Conservation (phyloP, 179 eudicot species). For the Nepenthes alata region DNA sequence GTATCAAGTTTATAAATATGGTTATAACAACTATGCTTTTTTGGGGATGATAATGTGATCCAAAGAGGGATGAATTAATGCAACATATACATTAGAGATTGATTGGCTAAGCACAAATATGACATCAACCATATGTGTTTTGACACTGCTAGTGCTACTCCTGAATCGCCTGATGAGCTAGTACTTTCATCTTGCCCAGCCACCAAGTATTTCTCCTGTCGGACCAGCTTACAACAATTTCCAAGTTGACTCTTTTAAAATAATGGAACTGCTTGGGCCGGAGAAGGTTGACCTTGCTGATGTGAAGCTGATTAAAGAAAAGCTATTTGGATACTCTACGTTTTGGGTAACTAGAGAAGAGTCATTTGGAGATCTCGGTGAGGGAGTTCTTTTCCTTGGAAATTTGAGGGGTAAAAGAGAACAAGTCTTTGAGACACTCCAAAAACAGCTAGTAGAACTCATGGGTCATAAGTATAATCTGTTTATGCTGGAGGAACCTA, state of each 20-base stretch:
- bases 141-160: neutral
- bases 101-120: neutral
- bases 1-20: too few relatives aligned
- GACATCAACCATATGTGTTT: neutral
- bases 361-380: constrained; percentile 94
- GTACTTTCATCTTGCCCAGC: constrained; percentile 27
- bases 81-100: neutral
- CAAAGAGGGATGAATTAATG: too few relatives aligned
- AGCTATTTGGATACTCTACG: constrained; percentile 86
- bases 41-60: too few relatives aligned
- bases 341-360: constrained; percentile 97
- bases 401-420: constrained; percentile 85
- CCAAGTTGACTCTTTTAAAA: constrained; percentile 83
- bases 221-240: constrained; percentile 64
- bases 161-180: neutral
- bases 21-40: too few relatives aligned
- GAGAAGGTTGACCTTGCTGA: constrained; percentile 92
- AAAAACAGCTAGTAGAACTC: constrained; percentile 62
- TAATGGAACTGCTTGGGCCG: constrained; percentile 96
- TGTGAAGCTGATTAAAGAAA: constrained; percentile 78
- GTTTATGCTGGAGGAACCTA: constrained; percentile 97
- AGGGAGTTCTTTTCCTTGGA: constrained; percentile 92
- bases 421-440: constrained; percentile 77
- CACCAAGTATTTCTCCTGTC: constrained; percentile 38
- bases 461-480: constrained; percentile 86